Evolutionary conservation across 139 green algal genomes (phyloP).

Genomic region (Tetraselmis chui): DNA sequence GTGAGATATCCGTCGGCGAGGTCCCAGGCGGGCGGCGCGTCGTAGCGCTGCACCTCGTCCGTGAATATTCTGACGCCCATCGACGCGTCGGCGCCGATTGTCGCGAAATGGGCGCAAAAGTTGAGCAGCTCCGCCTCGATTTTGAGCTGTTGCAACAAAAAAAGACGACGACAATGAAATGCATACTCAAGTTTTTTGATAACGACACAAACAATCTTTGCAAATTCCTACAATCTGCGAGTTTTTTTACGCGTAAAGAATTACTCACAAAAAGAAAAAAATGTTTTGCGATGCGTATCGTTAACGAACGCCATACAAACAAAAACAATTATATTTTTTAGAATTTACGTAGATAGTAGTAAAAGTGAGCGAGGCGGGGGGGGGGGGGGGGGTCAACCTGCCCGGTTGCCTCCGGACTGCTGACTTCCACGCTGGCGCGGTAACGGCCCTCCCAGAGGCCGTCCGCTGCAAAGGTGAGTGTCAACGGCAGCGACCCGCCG

Average conservation of each 20-base stretch:
- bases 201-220: too few species aligned
- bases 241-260: too few species aligned
- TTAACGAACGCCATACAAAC: too few species aligned
- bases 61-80: not conserved
- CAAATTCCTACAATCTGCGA: too few species aligned
- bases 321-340: too few species aligned
- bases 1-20: not conserved
- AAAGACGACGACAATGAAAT: too few species aligned
- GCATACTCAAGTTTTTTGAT: too few species aligned
- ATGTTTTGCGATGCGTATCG: too few species aligned
- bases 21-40: not conserved
- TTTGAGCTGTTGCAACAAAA: not conserved
- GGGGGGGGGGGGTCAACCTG: not conserved
- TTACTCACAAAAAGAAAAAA: too few species aligned
- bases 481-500: not conserved
- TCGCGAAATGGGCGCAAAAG: not conserved
- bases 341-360: too few species aligned
- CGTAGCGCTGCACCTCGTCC: not conserved
- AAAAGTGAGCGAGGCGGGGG: not conserved
- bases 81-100: too few species aligned
- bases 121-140: not conserved
- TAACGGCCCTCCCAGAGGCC: not conserved
- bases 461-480: not conserved
- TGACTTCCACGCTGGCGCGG: not conserved
- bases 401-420: not conserved